Evolutionary conservation across 208 protist genomes (phyloP).

Genomic region (Acanthamoeba castellanii): DNA sequence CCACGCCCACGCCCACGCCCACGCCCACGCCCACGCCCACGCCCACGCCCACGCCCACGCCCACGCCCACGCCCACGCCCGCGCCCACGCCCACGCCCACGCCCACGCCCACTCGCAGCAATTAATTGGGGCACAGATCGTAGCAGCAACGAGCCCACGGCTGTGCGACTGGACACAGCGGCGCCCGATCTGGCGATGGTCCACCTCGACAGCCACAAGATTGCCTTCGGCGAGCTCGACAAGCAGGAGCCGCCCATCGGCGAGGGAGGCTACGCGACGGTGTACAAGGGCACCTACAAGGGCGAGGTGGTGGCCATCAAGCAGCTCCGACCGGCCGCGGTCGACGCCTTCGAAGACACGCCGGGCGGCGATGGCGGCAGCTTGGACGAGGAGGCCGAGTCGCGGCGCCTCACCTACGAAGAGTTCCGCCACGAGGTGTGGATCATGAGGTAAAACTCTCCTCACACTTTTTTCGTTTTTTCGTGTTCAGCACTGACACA

Average conservation of each 20-base stretch:
- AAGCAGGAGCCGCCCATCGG: constrained; percentile 17
- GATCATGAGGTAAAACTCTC: constrained; percentile 51
- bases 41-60: too few species aligned
- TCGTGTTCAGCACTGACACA: too few species aligned
- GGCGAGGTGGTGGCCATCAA: constrained; percentile 61
- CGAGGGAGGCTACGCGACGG: constrained; percentile 45
- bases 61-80: too few species aligned
- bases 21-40: too few species aligned
- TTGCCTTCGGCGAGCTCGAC: not conserved
- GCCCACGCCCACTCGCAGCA: too few species aligned
- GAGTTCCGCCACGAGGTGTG: constrained; percentile 72
- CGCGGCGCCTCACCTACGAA: not conserved
- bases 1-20: too few species aligned
- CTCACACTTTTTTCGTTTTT: too few species aligned
- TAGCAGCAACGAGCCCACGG: not conserved
- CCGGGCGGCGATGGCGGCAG: too few species aligned
- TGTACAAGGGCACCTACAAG: constrained; percentile 32
- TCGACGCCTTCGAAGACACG: too few species aligned
- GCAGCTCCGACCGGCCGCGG: constrained; percentile 19
- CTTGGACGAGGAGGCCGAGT: too few species aligned
- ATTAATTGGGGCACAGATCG: not conserved
- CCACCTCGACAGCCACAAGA: constrained; percentile 66
- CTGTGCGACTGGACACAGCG: constrained; percentile 37
- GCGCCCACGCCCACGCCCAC: too few species aligned
- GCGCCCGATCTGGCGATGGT: constrained; percentile 69